phyloP scores from a whole-genome alignment of 495 filamentous ascomycete genomes.

The Platismatia glauca region DNA sequence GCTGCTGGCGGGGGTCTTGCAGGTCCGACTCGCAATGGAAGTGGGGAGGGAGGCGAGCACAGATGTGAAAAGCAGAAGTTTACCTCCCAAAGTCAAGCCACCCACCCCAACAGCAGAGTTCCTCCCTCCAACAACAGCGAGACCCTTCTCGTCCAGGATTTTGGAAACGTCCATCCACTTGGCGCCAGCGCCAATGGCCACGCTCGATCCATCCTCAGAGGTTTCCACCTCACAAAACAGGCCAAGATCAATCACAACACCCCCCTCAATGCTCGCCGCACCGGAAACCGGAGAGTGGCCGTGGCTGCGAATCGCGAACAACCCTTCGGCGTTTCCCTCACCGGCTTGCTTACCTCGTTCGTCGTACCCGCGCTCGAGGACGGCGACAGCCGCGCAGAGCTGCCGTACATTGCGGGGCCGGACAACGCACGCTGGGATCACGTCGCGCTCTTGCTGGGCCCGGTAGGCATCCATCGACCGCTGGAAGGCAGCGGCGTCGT shows the following conservation, averaged over 20 bases:
- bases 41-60: too few relatives aligned
- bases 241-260: constrained; percentile 28
- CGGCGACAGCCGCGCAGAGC: constrained; percentile 22
- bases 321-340: constrained; percentile 3
- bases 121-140: constrained; percentile 31
- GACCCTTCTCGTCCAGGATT: constrained; percentile 30
- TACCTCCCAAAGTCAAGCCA: constrained; percentile 31
- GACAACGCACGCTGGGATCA: constrained; percentile 27
- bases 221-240: constrained; percentile 23
- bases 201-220: constrained; percentile 23
- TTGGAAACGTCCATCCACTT: constrained; percentile 36
- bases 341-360: constrained; percentile 11
- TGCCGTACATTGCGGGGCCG: constrained; percentile 25
- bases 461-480: constrained; percentile 28
- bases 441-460: constrained; percentile 30
- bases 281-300: constrained; percentile 25
- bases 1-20: background rate
- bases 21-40: too few relatives aligned
- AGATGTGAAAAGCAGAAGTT: constrained; percentile 19
- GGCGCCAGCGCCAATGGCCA: constrained; percentile 32
- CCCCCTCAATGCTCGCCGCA: constrained; percentile 28
- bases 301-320: constrained; percentile 24
- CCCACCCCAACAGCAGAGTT: constrained; percentile 32
- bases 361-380: constrained; percentile 26
- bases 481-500: constrained; percentile 23